Evolutionary conservation across 176 grass and related monocot genomes (phyloP), one percentile per base, ranked within the genome.

Genomic region (Rhynchospora pubera): DNA sequence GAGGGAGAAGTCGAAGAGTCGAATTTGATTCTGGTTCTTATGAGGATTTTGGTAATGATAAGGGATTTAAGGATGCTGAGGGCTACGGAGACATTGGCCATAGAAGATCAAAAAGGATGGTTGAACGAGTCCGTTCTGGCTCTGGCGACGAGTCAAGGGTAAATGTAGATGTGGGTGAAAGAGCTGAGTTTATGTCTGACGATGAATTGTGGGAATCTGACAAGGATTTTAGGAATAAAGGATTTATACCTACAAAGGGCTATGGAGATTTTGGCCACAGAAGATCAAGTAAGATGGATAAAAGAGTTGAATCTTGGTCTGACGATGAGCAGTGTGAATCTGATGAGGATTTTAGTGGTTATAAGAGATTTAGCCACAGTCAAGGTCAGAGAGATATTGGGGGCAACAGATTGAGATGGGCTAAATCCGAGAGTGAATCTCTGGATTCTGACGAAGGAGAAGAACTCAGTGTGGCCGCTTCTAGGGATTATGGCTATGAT

Each of bases 321-420:
- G 82, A 79, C 45, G 91, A 97, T 67, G 84, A 85, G n/a, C 8
- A 87, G 74, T 92, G 87, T 86, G 94, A 85, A 68, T 86, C 90
- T 0, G 90, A 91, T 23, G 78, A 61, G 34, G 78, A 43, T 42
- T 80, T 61, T 80, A 57, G 56, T 79, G 77, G 28, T 79, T 13
- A 39, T 62, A 62, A 80, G n/a, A 42, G 16, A 62, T 45, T 22
- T 79, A 62, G 56, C 53, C 77, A 53, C 10, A 75, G 66, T 45
- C 34, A 44, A 16, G 66, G 66, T 18, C 2, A 15, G 8, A 70
- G 21, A 76, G 72, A 52, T 19, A 76, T 13, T 52, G 47, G 23
- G 47, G 2, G 23, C 23, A 32, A 48, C 72, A 76, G 48, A 55
- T 76, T 55, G 48, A 55, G 48, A 30, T 4, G 72, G 72, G 72